A percentile compares a stretch with the other conserved stretches of the same genome.
Evolutionary conservation across 331 rosid species (phyloP).

Genomic region (Saraca asoca): DNA sequence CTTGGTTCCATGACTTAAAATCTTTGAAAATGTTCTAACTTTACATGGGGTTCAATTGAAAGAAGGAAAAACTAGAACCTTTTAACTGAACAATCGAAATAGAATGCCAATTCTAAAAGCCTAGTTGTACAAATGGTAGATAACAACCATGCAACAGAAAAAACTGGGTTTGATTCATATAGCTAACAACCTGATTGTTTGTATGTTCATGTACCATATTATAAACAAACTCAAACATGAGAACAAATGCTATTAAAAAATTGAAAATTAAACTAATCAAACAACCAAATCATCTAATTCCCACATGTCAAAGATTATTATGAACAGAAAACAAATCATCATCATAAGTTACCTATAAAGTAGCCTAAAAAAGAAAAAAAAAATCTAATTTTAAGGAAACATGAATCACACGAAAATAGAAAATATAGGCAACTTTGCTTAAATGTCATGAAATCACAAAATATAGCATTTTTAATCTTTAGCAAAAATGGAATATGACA

Average conservation of each 20-base stretch:
- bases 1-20: conserved; percentile 1
- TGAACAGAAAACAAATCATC: conserved; percentile 7
- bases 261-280: conserved; percentile 30
- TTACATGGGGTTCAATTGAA: conserved; percentile 15
- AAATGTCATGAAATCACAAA: no score
- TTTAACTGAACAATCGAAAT: conserved; percentile 22
- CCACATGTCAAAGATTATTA: conserved; percentile 12
- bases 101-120: conserved; percentile 2
- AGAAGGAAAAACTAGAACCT: conserved; percentile 17
- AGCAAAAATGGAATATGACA: no score
- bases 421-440: no score
- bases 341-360: no score
- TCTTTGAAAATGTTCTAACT: conserved; percentile 21
- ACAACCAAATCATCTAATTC: conserved; percentile 28
- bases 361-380: no score
- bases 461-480: no score
- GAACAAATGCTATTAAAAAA: conserved; percentile 14
- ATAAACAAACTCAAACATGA: conserved; percentile 29
- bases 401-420: no score
- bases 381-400: no score
- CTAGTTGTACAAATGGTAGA: background rate
- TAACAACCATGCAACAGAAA: background rate
- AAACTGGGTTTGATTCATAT: conserved; percentile 1
- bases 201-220: conserved; percentile 27
- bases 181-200: conserved; percentile 8